A percentile compares a stretch with the other conserved stretches of the same genome.
Evolutionary conservation across 225 moss, liverwort and hornwort genomes (phyloP).

Genomic region (Polytrichum formosum): DNA sequence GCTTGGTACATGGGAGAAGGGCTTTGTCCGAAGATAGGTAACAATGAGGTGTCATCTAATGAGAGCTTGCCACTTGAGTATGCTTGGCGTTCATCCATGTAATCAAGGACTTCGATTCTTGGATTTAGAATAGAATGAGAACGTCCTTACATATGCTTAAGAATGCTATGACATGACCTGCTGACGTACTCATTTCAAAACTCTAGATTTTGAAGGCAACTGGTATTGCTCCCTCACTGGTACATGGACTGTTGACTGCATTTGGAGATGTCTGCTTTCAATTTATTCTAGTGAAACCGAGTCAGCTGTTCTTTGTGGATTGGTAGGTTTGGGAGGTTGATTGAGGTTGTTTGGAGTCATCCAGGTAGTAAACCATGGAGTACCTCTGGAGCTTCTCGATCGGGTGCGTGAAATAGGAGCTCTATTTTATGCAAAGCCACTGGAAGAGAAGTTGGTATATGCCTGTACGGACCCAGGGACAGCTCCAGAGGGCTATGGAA

Average conservation of each 20-base stretch:
- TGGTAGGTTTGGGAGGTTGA: not conserved
- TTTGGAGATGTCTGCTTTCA: not conserved
- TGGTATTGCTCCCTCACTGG: too few relatives aligned
- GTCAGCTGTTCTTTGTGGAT: not conserved
- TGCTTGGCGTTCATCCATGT: too few relatives aligned
- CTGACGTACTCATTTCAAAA: not conserved
- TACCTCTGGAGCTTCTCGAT: conserved; percentile 59
- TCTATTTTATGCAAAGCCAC: conserved; percentile 54
- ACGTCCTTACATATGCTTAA: too few relatives aligned
- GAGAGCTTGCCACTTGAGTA: too few relatives aligned
- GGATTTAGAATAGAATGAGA: too few relatives aligned
- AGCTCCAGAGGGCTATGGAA: conserved; percentile 92
- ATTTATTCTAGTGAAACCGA: not conserved
- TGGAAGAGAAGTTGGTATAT: conserved; percentile 66
- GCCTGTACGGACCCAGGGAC: conserved; percentile 66
- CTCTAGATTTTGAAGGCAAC: not conserved
- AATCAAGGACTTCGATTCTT: too few relatives aligned
- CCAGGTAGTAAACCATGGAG: conserved; percentile 83
- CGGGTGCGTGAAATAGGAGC: conserved; percentile 50
- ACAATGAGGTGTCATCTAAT: too few relatives aligned
- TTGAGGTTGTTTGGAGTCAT: not conserved
- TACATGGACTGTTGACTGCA: too few relatives aligned
- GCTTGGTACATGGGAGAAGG: too few relatives aligned
- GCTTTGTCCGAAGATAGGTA: too few relatives aligned
- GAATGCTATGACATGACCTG: not conserved